Base-by-base conservation (phyloP, 345 rosid species). In the Heritiera littoralis region DNA sequence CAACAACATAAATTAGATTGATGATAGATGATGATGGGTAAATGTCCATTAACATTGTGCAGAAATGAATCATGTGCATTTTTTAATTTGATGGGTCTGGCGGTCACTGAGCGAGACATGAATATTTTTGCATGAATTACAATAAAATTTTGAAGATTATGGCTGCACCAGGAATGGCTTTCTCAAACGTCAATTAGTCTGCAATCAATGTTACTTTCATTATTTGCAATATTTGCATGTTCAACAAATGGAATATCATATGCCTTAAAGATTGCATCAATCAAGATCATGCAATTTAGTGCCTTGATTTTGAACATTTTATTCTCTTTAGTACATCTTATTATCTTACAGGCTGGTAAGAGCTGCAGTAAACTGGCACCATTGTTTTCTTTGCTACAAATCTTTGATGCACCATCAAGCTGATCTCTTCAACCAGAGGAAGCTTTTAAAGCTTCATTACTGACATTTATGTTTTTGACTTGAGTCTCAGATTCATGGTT, bases 401-500 rank as follows among this genome's bases (percentile, higher is more conserved):
- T 58, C 32, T n/a, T 59, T 23, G 64, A 59, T 59, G 35, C 13
- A 2, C 63, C 30, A 20, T 59, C 2, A 23, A 23, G 14, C 32
- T 59, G 5, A 59, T 23, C 6, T 20, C 32, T 20, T 23, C 6
- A 9, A 23, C 64, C 13, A 23, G 45, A 65, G 0, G 74, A 72
- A 45, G 30, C 23, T 66, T 5, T 17, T 1, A 17, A 38, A n/a
- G 2, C 83, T 79, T 56, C 72, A 52, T 45, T 55, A 4, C 14
- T 52, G 56, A 52, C 32, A 38, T 32, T 35, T 56, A 61, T 69
- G 17, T 70, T 60, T 52, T 43, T 1, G 38, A 41, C 43, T 55
- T 81, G 77, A 72, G 60, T 74, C 51, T 59, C 52, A 20, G 64
- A 9, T 45, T 76, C 45, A 0, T n/a, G 68, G 5, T 79, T 86